Evolutionary conservation across 2,329 filamentous ascomycete genomes (phyloP), one percentile per base, ranked within the genome.

Genomic region (Leptographium radiaticola): DNA sequence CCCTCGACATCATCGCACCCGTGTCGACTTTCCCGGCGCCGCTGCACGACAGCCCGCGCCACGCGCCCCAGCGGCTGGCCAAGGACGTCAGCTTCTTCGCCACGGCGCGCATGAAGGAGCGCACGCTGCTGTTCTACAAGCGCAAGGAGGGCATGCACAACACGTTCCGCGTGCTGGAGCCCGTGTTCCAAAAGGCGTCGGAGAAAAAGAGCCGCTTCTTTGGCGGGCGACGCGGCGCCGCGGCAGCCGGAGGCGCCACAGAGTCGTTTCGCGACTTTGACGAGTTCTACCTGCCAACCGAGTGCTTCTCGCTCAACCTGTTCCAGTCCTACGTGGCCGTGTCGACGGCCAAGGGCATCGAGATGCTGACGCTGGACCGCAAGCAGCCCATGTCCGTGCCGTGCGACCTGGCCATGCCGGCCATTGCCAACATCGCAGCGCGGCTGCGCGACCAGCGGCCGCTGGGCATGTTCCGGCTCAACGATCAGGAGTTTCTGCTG

Each of bases 231-330:
- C 72, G 71, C 56, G 69, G 71, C 13, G 78, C 31, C 2, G 16
- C 13, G 2, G 48, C 33, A 1, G 48, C 33, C 79, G 11, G 75
- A 77, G 34, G 89, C 89, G 83, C 80, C 56, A 96, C 91, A 0
- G 93, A 98, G 62, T 91, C 91, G 62, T 98, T 97, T 81, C 86
- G 93, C 58, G 93, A 98, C 65, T 98, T 90, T 66, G 93, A 98
- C 71, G 93, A 97, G 61, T 98, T 98, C 70, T 98, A 97, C 70
- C 90, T 98, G 61, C 93, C 93, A 0, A 85, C 87, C 2, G 94
- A 98, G 66, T 96, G 89, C 67, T 95, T 86, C 68, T 89, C 87
- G 49, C 86, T 98, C 65, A 97, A 96, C 68, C 80, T 98, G 52
- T 98, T 97, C 79, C 89, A 96, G 66, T 89, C 86, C 0, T 94